Conservation (phyloP, 371 early-diverging fungal species). For the Rhizopus arrhizus region DNA sequence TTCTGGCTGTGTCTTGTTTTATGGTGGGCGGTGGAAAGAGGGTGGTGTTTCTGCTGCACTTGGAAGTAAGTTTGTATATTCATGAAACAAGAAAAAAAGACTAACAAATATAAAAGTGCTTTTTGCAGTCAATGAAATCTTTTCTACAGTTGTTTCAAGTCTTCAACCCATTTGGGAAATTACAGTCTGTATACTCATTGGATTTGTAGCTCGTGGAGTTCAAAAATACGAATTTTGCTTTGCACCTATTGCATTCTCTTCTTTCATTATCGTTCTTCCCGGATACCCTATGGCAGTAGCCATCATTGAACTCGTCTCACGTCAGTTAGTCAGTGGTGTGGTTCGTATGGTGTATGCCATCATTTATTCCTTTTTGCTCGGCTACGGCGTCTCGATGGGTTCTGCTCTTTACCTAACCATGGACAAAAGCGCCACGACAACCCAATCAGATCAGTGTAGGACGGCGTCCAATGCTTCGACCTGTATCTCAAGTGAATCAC, state of each 20-base stretch:
- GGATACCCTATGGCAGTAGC: constrained; percentile 75
- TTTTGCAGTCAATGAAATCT: constrained; percentile 47
- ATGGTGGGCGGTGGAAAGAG: constrained; percentile 51
- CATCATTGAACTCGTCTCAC: constrained; percentile 80
- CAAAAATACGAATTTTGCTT: constrained; percentile 44
- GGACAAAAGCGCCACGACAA: constrained; percentile 20
- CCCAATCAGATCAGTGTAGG: constrained; percentile 19
- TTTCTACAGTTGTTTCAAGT: constrained; percentile 36
- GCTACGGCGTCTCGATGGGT: constrained; percentile 82
- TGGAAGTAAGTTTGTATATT: constrained; percentile 42
- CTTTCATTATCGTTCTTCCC: constrained; percentile 68
- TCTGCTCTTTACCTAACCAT: constrained; percentile 46
- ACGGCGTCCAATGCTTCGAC: constrained; percentile 27
- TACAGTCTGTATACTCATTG: constrained; percentile 68
- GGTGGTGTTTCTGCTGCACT: constrained; percentile 43
- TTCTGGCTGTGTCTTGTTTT: constrained; percentile 47
- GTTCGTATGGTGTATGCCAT: constrained; percentile 80
- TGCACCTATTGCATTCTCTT: constrained; percentile 49
- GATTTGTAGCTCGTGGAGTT: constrained; percentile 60
- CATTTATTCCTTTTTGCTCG: constrained; percentile 74
- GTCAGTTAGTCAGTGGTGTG: constrained; percentile 84
- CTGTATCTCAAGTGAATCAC: constrained; percentile 30
- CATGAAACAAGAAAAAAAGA: neutral
- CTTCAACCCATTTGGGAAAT: constrained; percentile 67
- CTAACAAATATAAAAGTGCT: constrained; percentile 26